Base-by-base conservation (phyloP, 2,329 filamentous ascomycete species). In the Colletotrichum gigasporum region DNA sequence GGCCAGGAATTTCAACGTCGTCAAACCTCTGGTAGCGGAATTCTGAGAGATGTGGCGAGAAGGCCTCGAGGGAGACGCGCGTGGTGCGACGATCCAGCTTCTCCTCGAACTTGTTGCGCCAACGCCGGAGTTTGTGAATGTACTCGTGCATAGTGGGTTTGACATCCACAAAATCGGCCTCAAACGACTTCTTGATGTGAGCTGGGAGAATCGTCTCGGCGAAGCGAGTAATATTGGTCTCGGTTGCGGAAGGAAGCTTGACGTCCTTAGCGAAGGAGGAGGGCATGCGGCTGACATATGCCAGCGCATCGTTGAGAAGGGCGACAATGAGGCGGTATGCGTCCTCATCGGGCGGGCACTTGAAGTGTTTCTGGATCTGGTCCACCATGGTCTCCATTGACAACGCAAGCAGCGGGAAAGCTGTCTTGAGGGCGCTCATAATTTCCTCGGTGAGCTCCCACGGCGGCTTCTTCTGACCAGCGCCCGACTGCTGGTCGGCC, bases 351-450 rank as follows among this genome's bases (percentile, higher is more conserved):
- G 95, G 95, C 12, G 95, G 95, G 72, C 96, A 98, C 80, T 99
- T 99, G 87, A 99, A 99, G 79, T 98, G 91, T 83, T 98, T 98
- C 77, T 96, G 92, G 63, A 99, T 97, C 78, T 98, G 95, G 74
- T 99, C 96, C 28, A 98, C 94, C 94, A 98, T 99, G 0, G 95
- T 97, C 80, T 99, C 96, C 96, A 99, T 98, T 0, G 95, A 97
- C 42, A 98, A 82, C 9, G 96, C 96, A 70, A 99, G 86, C 16
- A 99, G 85, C 22, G 96, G 96, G 83, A 98, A 99, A 0, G 95
- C 94, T 6, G 96, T 98, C 83, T 99, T 98, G 56, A 99, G 88
- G 28, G 94, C 92, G 32, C 94, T 92, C 85, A 97, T 94, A 65
- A 99, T 93, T 75, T 98, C 94, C 70, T 99, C 96, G 0, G 94